Conservation (phyloP, 2,329 filamentous ascomycete species). For the Dactylellina leptospora region DNA sequence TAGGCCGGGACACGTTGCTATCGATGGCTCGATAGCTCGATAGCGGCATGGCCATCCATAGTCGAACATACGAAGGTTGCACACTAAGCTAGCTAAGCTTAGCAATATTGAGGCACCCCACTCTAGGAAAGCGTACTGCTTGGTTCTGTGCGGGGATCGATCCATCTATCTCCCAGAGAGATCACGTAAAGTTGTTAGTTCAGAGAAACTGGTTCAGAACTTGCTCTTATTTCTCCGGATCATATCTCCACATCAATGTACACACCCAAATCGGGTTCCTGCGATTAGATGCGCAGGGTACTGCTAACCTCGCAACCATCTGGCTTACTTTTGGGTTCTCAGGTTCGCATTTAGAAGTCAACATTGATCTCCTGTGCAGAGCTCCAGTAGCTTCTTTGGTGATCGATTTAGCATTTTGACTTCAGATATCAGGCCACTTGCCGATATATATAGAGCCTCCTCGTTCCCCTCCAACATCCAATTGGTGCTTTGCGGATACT, state of each 20-base stretch:
- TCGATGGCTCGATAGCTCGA: too few species aligned
- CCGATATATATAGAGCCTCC: constrained; percentile 35
- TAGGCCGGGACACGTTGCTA: constrained; percentile 1
- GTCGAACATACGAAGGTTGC: too few species aligned
- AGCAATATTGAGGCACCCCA: constrained; percentile 17
- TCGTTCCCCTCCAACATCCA: not conserved
- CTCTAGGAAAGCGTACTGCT: not conserved
- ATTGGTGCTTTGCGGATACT: not conserved
- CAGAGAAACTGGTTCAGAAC: constrained; percentile 12
- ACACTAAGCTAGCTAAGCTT: constrained; percentile 18
- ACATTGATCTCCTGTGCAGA: not conserved
- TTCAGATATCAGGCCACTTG: constrained; percentile 40
- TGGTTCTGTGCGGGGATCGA: constrained; percentile 16
- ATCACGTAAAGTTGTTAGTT: constrained; percentile 45
- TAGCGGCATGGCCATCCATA: too few species aligned
- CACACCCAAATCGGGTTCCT: constrained; percentile 25
- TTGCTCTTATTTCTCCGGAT: constrained; percentile 1
- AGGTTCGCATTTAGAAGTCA: constrained; percentile 3
- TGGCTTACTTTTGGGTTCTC: not conserved
- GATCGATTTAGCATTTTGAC: constrained; percentile 16
- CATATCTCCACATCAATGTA: too few species aligned
- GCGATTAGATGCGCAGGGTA: constrained; percentile 17
- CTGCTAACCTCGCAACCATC: too few species aligned
- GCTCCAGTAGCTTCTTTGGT: not conserved
- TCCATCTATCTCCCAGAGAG: constrained; percentile 33